These are phyloP conservation scores for Apiospora phragmitis DNA, from an alignment of 2,329 filamentous ascomycete species.

Conservation along the genomic window DNA sequence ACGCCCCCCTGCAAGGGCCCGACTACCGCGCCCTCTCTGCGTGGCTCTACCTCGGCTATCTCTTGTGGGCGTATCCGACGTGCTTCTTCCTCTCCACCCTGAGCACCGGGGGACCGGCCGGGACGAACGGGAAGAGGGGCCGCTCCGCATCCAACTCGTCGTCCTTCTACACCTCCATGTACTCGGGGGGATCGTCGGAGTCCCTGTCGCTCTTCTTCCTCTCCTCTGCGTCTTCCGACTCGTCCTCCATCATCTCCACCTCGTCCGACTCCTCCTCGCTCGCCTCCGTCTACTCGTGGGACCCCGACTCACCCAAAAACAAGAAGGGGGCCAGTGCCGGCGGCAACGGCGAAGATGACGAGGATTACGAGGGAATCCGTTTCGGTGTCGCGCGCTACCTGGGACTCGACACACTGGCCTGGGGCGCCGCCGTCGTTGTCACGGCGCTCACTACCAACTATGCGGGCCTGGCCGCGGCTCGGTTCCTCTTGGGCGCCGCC, in stretches of 20 bases:
- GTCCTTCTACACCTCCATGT: not conserved
- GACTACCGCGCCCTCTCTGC: slow-evolving; percentile 48
- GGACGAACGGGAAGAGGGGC: not conserved
- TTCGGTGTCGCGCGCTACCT: slow-evolving; percentile 50
- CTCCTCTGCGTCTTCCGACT: not conserved
- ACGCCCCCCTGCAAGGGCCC: slow-evolving; percentile 43
- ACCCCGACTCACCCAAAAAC: not conserved
- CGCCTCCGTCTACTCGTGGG: not conserved
- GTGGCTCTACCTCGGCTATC: slow-evolving; percentile 49
- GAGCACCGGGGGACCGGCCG: not conserved
- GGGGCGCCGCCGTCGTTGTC: slow-evolving; percentile 47
- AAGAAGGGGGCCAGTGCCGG: not conserved
- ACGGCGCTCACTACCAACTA: slow-evolving; percentile 49
- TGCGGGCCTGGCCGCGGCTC: slow-evolving; percentile 46
- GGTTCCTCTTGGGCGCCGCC: slow-evolving; percentile 55
- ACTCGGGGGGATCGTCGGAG: not conserved
- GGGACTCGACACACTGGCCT: slow-evolving; percentile 47
- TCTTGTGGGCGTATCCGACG: slow-evolving; percentile 51
- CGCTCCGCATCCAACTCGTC: not conserved
- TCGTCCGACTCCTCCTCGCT: not conserved
- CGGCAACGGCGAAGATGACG: not conserved
- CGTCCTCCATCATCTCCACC: not conserved
- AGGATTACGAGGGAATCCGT: slow-evolving; percentile 19
- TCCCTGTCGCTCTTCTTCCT: not conserved
- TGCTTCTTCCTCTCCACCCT: slow-evolving; percentile 44